Percentiles rank a stretch among this genome's conserved stretches.
phyloP scores from a whole-genome alignment of 768 basidiomycete genomes.

The Termitomyces sp. region DNA sequence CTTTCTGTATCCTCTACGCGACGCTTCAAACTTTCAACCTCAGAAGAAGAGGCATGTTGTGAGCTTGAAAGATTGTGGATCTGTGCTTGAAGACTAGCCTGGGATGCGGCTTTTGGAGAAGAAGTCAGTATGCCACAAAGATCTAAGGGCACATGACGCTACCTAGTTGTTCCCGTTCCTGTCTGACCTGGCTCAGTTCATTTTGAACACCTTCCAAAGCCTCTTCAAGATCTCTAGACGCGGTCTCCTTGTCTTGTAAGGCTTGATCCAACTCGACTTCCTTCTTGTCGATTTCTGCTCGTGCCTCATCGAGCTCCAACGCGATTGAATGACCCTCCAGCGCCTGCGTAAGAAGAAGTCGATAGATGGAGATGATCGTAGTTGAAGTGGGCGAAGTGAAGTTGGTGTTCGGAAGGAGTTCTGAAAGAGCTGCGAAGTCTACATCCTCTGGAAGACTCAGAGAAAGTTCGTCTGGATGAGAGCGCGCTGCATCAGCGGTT shows the following conservation, averaged over 20 bases:
- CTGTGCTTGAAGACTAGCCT: constrained; percentile 45
- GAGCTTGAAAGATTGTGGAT: constrained; percentile 51
- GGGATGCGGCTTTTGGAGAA: constrained; percentile 34
- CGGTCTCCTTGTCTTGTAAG: constrained; percentile 68
- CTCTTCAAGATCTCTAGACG: constrained; percentile 49
- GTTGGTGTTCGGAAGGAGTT: constrained; percentile 55
- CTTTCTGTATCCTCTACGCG: constrained; percentile 73
- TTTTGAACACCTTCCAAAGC: constrained; percentile 45
- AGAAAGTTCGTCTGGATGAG: constrained; percentile 27
- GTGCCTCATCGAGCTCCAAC: constrained; percentile 64
- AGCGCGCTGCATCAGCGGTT: constrained; percentile 18
- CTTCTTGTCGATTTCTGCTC: constrained; percentile 61
- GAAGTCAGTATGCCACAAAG: constrained; percentile 15
- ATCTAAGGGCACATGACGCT: constrained; percentile 5
- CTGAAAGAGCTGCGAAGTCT: constrained; percentile 53
- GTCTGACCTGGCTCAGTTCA: constrained; percentile 50
- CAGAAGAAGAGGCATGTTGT: constrained; percentile 56
- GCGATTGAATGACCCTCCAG: constrained; percentile 48
- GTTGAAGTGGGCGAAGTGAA: constrained; percentile 54
- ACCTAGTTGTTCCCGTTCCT: constrained; percentile 67
- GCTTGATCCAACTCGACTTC: constrained; percentile 85
- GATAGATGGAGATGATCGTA: constrained; percentile 56
- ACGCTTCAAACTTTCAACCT: constrained; percentile 50
- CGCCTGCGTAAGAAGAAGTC: constrained; percentile 51
- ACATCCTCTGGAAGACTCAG: constrained; percentile 59